Evolutionary conservation across 106 monocot species (phyloP).

Genomic region (Gastrodia elata): DNA sequence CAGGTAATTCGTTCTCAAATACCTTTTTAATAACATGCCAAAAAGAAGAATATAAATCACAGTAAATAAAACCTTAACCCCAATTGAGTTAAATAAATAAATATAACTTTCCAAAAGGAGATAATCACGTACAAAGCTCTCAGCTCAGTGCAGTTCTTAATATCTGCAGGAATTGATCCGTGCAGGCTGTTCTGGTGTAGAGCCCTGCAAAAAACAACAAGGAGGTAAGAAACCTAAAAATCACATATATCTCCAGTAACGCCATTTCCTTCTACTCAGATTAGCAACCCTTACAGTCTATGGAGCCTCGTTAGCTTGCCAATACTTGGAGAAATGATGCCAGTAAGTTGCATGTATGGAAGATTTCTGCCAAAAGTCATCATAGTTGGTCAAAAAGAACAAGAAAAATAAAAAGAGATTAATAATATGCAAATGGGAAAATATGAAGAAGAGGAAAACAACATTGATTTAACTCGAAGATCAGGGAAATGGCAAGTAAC

Average conservation of each 20-base stretch:
- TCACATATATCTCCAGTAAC: not conserved
- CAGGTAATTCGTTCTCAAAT: slow-evolving; percentile 80
- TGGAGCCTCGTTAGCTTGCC: slow-evolving; percentile 76
- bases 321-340: slow-evolving; percentile 77
- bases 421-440: not conserved
- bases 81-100: not conserved
- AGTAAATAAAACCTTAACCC: not conserved
- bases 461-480: slow-evolving; percentile 81
- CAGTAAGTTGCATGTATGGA: slow-evolving; percentile 76
- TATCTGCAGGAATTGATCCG: slow-evolving; percentile 70
- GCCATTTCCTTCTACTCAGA: not conserved
- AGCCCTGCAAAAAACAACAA: slow-evolving; percentile 34
- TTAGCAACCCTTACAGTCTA: slow-evolving; percentile 51
- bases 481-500: slow-evolving; percentile 71
- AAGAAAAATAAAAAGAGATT: not conserved
- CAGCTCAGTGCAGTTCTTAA: slow-evolving; percentile 71
- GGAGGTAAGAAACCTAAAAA: not conserved
- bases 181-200: slow-evolving; percentile 86
- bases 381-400: not conserved
- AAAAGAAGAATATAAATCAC: not conserved
- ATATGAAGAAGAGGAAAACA: too few species aligned
- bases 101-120: not conserved
- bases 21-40: slow-evolving; percentile 38
- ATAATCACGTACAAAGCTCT: slow-evolving; percentile 55
- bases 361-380: slow-evolving; percentile 44